Conservation (phyloP, 306 rosid genomes). For the Corylus heterophylla region DNA sequence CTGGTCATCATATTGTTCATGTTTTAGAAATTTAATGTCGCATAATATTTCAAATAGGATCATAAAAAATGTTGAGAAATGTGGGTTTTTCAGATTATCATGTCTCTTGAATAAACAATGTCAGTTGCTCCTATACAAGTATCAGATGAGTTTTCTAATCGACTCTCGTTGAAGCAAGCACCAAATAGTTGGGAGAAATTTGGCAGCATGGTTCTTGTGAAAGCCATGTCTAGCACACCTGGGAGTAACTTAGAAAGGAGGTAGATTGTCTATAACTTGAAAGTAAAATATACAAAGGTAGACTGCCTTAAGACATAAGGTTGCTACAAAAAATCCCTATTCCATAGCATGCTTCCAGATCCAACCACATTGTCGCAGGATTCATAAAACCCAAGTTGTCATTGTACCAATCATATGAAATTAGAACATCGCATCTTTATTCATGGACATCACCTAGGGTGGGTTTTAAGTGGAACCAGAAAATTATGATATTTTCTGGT, state of each 20-base stretch:
- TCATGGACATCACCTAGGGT: not conserved
- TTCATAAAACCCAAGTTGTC: not conserved
- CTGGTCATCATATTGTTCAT: not conserved
- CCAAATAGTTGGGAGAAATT: not conserved
- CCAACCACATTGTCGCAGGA: not conserved
- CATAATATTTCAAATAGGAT: not conserved
- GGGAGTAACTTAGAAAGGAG: not conserved
- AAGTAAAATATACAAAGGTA: not conserved
- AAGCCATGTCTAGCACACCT: not conserved
- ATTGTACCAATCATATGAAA: not conserved
- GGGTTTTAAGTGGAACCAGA: not conserved
- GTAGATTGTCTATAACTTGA: not conserved
- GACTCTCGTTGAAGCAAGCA: conserved; percentile 5
- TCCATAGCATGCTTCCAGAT: not conserved
- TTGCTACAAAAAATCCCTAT: not conserved
- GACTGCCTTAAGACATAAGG: not conserved
- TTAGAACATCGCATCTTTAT: not conserved
- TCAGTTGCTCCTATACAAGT: not conserved
- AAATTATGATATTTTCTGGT: not conserved
- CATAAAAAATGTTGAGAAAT: not conserved
- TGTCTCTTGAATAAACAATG: not conserved
- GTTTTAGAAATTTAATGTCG: not conserved
- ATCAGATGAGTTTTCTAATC: too few species aligned
- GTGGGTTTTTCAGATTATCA: not conserved
- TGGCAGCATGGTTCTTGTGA: not conserved